Evolutionary conservation across 805 yeast genomes (phyloP), one percentile per base, ranked within the genome.

Genomic region (Starmerella apis): DNA sequence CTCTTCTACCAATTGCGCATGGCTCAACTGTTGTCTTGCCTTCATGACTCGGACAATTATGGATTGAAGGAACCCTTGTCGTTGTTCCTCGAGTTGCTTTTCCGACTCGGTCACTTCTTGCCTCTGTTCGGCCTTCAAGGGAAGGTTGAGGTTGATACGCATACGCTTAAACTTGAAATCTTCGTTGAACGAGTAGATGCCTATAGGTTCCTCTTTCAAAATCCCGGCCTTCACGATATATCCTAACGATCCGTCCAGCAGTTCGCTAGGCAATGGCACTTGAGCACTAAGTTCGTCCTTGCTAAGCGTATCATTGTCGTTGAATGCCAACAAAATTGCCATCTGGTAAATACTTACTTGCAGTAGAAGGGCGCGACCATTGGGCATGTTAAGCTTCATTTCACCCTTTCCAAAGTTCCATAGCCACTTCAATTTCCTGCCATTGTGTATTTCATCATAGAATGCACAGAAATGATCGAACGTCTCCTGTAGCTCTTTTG

Each of bases 1-100:
- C 65, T 90, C 97, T 59, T 83, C 85, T 37, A 87, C 80, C 60
- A 90, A 74, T 49, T 80, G 81, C 44, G 81, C 83, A 63, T 88
- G 96, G 56, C 78, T 78, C 59, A 86, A 71, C 39, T 73, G 74
- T 65, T 87, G 84, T 62, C 96, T 76, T 1, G 96, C 88, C 70
- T 90, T 90, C 97, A 90, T 92, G 62, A 90, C 85, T 61, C 98
- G 77, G 35, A 90, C 97, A 67, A 92, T 86, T 61, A 95, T 85
- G 2, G 97, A 96, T 62, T 86, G 85, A 59, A 92, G 72, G 68
- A 81, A 81, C 62, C 83, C 79, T 67, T 82, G 83, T 63, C 96
- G 77, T 53, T 87, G 87, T 61, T 86, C 92, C 60, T 81, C 86
- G 44, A 90, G 79, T 62, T 87, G 94, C 64, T 78, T 80, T 57